Evolutionary conservation across 768 basidiomycete genomes (phyloP), one percentile per base, ranked within the genome.

Genomic region (Boletus sp.): DNA sequence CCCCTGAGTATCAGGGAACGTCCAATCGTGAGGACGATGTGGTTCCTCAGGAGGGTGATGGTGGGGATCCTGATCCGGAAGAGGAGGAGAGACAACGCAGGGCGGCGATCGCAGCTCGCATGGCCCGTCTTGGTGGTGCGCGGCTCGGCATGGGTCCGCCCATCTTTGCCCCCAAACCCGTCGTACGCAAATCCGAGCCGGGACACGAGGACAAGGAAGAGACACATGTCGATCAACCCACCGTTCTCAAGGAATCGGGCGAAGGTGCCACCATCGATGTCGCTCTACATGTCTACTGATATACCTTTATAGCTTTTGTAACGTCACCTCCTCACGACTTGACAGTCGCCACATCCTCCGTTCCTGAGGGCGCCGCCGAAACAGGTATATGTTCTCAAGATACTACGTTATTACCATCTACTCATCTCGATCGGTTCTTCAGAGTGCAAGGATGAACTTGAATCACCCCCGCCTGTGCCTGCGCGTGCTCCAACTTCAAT

Each of bases 81-180:
- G 74, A 76, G 20, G 87, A 89, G 61, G 89, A 90, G 64, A 77
- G 87, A 52, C 87, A 90, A 66, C 82, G 89, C 46, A 83, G 94
- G 42, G 90, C 92, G 5, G 87, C 90, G 11, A 87, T 98, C 66
- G 92, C 94, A 33, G 93, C 93, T 24, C 82, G 94, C 46, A 93
- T 98, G 92, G 94, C 93, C 41, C 87, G 89, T 57, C 80, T 98
- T 17, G 95, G 95, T 30, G 95, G 93, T 47, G 83, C 91, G 14
- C 78, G 87, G 53, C 76, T 93, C 24, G 91, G 90, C 5, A 89
- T 96, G 88, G 83, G 78, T 1, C 86, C 87, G 2, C 87, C 90
- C 48, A 75, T 87, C 56, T 85, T 91, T 72, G 85, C 82, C 14
- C 78, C 77, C 52, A 81, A 81, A 59, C 82, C 83, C 1, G 69